Evolutionary conservation across 352 stramenopile species (phyloP).

Genomic region (Saprolegnia parasitica): DNA sequence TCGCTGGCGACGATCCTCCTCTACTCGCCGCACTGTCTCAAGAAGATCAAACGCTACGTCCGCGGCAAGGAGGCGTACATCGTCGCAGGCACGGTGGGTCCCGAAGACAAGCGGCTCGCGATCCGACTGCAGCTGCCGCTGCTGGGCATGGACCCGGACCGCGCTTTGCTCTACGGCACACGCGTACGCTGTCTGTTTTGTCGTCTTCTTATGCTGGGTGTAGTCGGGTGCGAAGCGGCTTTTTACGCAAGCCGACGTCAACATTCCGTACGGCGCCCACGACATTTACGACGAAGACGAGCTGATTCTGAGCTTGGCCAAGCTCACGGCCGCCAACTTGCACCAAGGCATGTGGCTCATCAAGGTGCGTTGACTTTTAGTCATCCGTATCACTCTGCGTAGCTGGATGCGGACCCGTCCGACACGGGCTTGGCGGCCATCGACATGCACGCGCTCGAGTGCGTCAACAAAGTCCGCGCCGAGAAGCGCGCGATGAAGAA

Average conservation of each 20-base stretch:
- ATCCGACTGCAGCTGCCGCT: constrained; percentile 73
- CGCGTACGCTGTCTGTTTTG: constrained; percentile 10
- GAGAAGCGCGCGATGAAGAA: constrained; percentile 42
- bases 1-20: constrained; percentile 74
- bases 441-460: constrained; percentile 54
- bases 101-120: constrained; percentile 76
- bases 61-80: constrained; percentile 66
- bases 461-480: constrained; percentile 55
- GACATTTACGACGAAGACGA: constrained; percentile 88
- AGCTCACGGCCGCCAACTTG: constrained; percentile 81
- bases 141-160: constrained; percentile 51
- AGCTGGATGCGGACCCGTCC: constrained; percentile 72
- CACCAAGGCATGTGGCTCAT: constrained; percentile 75
- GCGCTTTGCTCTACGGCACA: constrained; percentile 53
- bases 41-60: constrained; percentile 54
- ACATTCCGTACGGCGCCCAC: constrained; percentile 78
- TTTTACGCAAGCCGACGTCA: constrained; percentile 81
- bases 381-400: too few species aligned
- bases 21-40: constrained; percentile 79
- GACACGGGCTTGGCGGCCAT: constrained; percentile 56
- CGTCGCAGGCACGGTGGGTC: constrained; percentile 62
- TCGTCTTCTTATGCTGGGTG: not conserved
- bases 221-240: constrained; percentile 75
- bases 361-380: too few species aligned
- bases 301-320: constrained; percentile 70